Evolutionary conservation across 495 filamentous ascomycete genomes (phyloP).

Genomic region (Penicillium longicatenatum): DNA sequence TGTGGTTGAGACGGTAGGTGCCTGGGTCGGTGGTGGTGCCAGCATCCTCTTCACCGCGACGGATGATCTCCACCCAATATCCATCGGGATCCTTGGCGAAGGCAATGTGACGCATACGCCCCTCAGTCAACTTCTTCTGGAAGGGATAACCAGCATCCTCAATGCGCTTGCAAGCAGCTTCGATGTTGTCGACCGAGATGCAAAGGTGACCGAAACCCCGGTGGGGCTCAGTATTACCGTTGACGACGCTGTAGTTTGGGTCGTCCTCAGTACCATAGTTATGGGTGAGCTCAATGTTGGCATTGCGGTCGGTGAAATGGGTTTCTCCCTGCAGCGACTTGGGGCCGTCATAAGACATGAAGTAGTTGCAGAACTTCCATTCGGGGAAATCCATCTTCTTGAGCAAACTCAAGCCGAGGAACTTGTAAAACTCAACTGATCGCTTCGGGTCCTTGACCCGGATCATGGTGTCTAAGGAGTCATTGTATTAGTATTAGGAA

Average conservation of each 20-base stretch:
- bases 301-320: constrained; percentile 82
- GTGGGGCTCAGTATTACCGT: constrained; percentile 86
- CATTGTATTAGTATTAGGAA: constrained; percentile 13
- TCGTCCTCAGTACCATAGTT: constrained; percentile 95
- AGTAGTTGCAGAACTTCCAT: constrained; percentile 79
- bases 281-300: constrained; percentile 91
- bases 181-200: constrained; percentile 86
- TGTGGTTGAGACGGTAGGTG: constrained; percentile 62
- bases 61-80: constrained; percentile 83
- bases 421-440: constrained; percentile 92
- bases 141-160: constrained; percentile 89
- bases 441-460: constrained; percentile 91
- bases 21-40: constrained; percentile 50
- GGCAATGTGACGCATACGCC: constrained; percentile 84
- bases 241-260: constrained; percentile 76
- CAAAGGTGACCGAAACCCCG: constrained; percentile 90
- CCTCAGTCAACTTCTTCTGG: constrained; percentile 91
- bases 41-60: constrained; percentile 55
- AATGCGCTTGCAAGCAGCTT: constrained; percentile 83
- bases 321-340: constrained; percentile 72
- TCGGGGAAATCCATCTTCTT: constrained; percentile 73
- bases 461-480: constrained; percentile 62
- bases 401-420: constrained; percentile 85
- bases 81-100: constrained; percentile 93
- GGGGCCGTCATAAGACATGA: constrained; percentile 63